Base-by-base conservation (phyloP, 2,329 filamentous ascomycete genomes). In the Monilinia fructigena region DNA sequence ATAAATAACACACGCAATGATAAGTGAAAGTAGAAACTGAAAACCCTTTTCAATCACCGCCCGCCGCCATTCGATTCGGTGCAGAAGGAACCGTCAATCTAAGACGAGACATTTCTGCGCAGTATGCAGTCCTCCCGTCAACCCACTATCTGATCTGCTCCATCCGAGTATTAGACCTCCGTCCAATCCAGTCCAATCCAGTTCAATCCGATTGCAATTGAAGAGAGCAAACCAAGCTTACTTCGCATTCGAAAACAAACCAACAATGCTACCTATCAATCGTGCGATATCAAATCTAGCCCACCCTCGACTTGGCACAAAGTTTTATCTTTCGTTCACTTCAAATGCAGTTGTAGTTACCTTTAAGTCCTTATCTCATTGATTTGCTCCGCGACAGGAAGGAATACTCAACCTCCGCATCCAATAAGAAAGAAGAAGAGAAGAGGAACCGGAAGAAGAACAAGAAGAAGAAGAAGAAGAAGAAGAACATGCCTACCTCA, bases 1-100 rank as follows among this genome's bases (percentile, higher is more conserved):
- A 52, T 74, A 75, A 38, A 75, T 60, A 16, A 73, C 73, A 47
- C 66, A 70, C 23, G 68, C 65, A 28, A 73, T 66, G 54, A 72
- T 65, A 23, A 71, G 35, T 42, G 66, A 63, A 28, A 75, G 65
- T 16, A 74, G 66, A 18, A 61, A 63, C 55, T 70, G 72, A n/a
- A 71, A 68, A 23, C 55, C 38, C 42, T 70, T 69, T 54, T 70
- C 69, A 12, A 70, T 28, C 28, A 59, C 61, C 7, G 26, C 23
- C 23, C 23, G 23, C 48, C 4, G 54, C 56, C 20, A 56, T 55
- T 31, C 59, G 59, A 56, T 31, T 59, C 26, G 66, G 58, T 40
- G 56, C 38, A 26, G 64, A 45, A 18, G 63, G 60, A 48, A 60
- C 40, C 23, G 61, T 55, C 61, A 63, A 55, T 55, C 61, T 54